A percentile compares a stretch with the other conserved stretches of the same genome.
These are phyloP conservation scores for Polytrichum commune DNA, from an alignment of 225 moss, liverwort and hornwort genomes.

Conservation along the genomic window DNA sequence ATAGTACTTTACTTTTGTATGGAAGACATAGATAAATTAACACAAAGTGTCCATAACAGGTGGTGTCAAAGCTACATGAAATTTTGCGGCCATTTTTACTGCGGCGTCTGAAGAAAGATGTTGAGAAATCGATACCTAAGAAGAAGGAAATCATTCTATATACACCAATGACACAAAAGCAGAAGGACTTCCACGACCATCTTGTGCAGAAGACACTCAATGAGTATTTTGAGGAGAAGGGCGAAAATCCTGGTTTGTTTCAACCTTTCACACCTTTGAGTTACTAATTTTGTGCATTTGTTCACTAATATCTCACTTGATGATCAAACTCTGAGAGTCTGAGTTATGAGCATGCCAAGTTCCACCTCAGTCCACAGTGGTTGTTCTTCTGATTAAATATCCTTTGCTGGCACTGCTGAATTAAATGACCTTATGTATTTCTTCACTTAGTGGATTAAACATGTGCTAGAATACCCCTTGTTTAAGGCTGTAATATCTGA, in stretches of 20 bases:
- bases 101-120: slow-evolving; percentile 82
- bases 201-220: slow-evolving; percentile 68
- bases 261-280: not conserved
- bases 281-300: too few species aligned
- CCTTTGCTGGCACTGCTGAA: not conserved
- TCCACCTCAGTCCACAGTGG: not conserved
- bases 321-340: not conserved
- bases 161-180: slow-evolving; percentile 66
- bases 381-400: not conserved
- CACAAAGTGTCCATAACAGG: slow-evolving; percentile 26
- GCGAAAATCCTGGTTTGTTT: slow-evolving; percentile 43
- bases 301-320: too few species aligned
- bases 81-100: slow-evolving; percentile 85
- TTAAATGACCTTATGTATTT: not conserved
- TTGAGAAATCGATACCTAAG: slow-evolving; percentile 82
- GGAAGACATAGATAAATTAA: too few species aligned
- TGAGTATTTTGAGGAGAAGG: slow-evolving; percentile 65
- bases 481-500: too few species aligned
- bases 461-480: too few species aligned
- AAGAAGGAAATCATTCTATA: slow-evolving; percentile 91
- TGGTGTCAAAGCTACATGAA: slow-evolving; percentile 75
- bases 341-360: not conserved
- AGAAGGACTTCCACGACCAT: slow-evolving; percentile 55
- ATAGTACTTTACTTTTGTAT: too few species aligned
- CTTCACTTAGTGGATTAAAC: not conserved